A percentile compares a stretch with the other conserved stretches of the same genome.
Conservation (phyloP, 2,329 filamentous ascomycete species). For the Cryphonectria carpinicola region DNA sequence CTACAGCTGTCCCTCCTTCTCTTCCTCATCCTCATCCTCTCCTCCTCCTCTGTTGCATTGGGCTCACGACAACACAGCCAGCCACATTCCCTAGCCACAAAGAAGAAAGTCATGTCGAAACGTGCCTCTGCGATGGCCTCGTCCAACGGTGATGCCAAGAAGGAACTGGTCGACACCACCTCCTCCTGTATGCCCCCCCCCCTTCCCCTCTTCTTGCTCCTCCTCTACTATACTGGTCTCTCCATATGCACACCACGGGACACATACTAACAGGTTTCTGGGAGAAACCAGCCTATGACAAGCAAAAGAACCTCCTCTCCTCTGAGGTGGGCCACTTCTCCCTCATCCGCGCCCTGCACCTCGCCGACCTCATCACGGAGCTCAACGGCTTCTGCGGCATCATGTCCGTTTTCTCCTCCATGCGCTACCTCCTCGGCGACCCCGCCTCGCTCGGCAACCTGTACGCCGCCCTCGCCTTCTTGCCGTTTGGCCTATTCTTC, state of each 20-base stretch:
- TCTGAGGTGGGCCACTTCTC: slow-evolving; percentile 75
- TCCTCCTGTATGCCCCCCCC: slow-evolving; percentile 19
- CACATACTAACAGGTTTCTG: neutral
- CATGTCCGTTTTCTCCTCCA: slow-evolving; percentile 93
- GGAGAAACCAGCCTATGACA: slow-evolving; percentile 61
- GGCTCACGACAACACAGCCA: neutral
- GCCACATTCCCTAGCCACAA: neutral
- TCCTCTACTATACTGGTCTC: slow-evolving; percentile 15
- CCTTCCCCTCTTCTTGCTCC: too few species aligned
- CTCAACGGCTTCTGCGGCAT: slow-evolving; percentile 86
- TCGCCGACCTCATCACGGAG: slow-evolving; percentile 84
- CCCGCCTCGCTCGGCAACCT: slow-evolving; percentile 68
- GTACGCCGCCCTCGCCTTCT: slow-evolving; percentile 82
- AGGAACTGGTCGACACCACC: slow-evolving; percentile 11
- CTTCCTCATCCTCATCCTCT: neutral
- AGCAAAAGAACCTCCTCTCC: slow-evolving; percentile 75
- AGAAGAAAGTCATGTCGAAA: slow-evolving; percentile 24
- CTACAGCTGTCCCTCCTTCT: neutral
- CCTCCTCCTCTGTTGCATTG: neutral
- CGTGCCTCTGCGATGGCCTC: slow-evolving; percentile 21
- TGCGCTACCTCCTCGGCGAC: slow-evolving; percentile 86
- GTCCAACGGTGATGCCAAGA: slow-evolving; percentile 27
- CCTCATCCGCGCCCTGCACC: slow-evolving; percentile 69
- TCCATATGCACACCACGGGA: neutral
- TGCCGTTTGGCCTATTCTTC: slow-evolving; percentile 94